Evolutionary conservation across 2,329 filamentous ascomycete species (phyloP).

Genomic region (Fusarium zealandicum): DNA sequence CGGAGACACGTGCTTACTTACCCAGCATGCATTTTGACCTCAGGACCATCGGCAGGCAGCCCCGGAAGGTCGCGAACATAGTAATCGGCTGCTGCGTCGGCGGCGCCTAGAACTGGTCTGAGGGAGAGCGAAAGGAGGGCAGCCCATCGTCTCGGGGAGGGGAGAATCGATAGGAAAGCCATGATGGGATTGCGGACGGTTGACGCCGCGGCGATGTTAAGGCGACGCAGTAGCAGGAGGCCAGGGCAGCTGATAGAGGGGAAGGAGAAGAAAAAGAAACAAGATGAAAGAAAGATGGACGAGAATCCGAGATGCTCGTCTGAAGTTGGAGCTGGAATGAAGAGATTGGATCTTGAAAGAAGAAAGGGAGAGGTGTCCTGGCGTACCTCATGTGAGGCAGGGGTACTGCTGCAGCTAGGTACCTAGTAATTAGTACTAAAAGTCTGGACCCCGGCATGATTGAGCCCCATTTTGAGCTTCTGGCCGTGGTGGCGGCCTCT

Average conservation of each 20-base stretch:
- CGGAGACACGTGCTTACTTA: constrained; percentile 55
- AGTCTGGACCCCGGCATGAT: neutral
- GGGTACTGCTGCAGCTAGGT: neutral
- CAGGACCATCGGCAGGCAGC: constrained; percentile 72
- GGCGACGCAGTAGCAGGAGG: constrained; percentile 10
- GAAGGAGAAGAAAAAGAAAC: constrained; percentile 2
- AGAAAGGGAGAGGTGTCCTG: constrained; percentile 20
- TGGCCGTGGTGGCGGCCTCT: no score
- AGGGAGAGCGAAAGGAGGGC: constrained; percentile 50
- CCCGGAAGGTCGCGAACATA: constrained; percentile 88
- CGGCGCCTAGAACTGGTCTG: constrained; percentile 48
- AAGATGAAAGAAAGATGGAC: constrained; percentile 6
- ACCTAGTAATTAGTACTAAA: neutral
- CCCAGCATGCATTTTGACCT: constrained; percentile 98
- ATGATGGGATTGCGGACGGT: constrained; percentile 35
- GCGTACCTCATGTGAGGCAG: neutral
- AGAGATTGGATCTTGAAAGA: constrained; percentile 16
- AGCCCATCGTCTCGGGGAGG: constrained; percentile 42
- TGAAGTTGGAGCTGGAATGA: constrained; percentile 8
- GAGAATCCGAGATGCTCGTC: constrained; percentile 11
- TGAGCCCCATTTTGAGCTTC: no score
- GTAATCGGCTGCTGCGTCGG: constrained; percentile 72
- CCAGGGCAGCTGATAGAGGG: neutral
- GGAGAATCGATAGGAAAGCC: constrained; percentile 38
- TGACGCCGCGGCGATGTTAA: constrained; percentile 23